Percentiles rank a stretch among this genome's conserved stretches.
Conservation (phyloP, 495 filamentous ascomycete genomes). For the Aspergillus baeticus region DNA sequence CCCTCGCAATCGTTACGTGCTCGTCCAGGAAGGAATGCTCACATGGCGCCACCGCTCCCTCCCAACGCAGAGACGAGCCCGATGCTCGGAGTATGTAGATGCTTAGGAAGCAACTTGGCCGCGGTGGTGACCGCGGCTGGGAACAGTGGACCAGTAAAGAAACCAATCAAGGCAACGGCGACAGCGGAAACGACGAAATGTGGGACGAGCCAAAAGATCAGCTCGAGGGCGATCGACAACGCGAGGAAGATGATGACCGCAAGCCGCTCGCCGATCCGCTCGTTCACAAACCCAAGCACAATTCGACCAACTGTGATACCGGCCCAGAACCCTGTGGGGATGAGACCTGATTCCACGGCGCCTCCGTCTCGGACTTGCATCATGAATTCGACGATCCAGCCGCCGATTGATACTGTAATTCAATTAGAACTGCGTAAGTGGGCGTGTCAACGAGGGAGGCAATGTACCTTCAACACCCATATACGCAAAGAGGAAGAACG, state of each 20-base stretch:
- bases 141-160: conserved; percentile 59
- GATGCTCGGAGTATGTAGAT: conserved; percentile 50
- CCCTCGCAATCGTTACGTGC: neutral
- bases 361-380: conserved; percentile 10
- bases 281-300: conserved; percentile 60
- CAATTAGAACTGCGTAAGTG: neutral
- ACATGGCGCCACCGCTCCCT: conserved; percentile 10
- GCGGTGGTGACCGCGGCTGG: conserved; percentile 68
- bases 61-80: conserved; percentile 5
- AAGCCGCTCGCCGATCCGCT: conserved; percentile 57
- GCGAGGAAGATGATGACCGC: conserved; percentile 38
- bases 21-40: neutral
- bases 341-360: conserved; percentile 8
- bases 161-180: conserved; percentile 60
- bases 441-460: neutral
- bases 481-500: conserved; percentile 14
- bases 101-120: conserved; percentile 69
- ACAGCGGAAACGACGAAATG: conserved; percentile 63
- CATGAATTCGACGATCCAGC: conserved; percentile 17
- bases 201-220: conserved; percentile 61
- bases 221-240: conserved; percentile 39
- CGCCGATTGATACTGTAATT: conserved; percentile 8
- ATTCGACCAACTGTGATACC: conserved; percentile 61
- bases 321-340: conserved; percentile 14
- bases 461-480: conserved; percentile 12